Evolutionary conservation across 73 alveolate genomes (phyloP).

Genomic region (Stentor coeruleus): DNA sequence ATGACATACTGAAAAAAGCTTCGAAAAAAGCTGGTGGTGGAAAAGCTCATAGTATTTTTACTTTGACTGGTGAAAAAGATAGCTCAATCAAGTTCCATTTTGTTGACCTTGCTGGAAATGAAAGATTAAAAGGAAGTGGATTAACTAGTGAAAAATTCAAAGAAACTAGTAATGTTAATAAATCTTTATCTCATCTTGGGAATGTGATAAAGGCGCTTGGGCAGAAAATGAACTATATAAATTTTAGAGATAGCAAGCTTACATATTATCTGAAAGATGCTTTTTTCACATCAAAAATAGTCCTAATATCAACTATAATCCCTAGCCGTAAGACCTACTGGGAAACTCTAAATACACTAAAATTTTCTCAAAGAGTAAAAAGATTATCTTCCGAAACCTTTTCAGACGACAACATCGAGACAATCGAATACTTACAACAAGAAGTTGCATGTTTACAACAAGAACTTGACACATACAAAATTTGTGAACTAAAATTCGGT

Average conservation of each 20-base stretch:
- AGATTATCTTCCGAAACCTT: neutral
- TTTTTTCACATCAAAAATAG: neutral
- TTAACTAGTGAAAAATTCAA: neutral
- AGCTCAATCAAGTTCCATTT: neutral
- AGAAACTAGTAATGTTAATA: neutral
- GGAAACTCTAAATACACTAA: neutral
- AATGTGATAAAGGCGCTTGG: neutral
- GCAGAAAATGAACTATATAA: too few species aligned
- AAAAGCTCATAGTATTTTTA: neutral
- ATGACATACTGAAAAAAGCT: neutral
- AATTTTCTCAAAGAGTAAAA: neutral
- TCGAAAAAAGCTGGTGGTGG: neutral
- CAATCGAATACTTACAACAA: neutral
- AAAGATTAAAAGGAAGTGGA: neutral
- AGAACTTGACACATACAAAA: neutral
- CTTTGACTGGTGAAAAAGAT: neutral
- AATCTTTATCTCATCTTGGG: neutral
- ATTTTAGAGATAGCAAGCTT: neutral
- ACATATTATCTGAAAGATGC: neutral
- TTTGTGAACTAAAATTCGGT: neutral
- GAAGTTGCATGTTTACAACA: neutral
- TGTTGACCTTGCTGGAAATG: neutral
- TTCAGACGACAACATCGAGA: neutral
- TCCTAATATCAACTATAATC: neutral
- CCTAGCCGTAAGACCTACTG: neutral